Percentiles rank a stretch among this genome's conserved stretches.
Conservation (phyloP, 495 filamentous ascomycete species). For the Aspergillus diversus region DNA sequence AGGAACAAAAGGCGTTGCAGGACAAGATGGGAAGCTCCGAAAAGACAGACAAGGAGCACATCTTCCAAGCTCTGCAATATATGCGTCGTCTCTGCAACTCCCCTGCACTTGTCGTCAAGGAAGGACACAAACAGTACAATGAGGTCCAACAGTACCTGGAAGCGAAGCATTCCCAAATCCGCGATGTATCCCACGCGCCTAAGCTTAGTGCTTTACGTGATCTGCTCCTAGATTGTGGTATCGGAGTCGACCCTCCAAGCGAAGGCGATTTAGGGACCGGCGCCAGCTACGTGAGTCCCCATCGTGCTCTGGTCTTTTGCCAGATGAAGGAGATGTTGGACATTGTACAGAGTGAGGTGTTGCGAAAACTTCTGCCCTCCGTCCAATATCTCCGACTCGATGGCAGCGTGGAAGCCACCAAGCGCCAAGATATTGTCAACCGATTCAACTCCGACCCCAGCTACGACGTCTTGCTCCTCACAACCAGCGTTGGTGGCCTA, state of each 20-base stretch:
- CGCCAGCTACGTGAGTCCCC: constrained; percentile 84
- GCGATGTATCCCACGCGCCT: constrained; percentile 86
- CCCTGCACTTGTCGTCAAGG: constrained; percentile 91
- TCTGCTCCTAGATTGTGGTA: constrained; percentile 91
- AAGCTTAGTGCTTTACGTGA: constrained; percentile 90
- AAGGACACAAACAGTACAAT: constrained; percentile 86
- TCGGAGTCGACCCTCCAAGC: constrained; percentile 66
- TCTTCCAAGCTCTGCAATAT: constrained; percentile 98
- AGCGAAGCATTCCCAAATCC: constrained; percentile 70
- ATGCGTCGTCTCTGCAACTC: constrained; percentile 99
- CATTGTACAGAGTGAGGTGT: constrained; percentile 91
- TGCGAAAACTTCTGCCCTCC: constrained; percentile 81
- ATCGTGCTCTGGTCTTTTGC: constrained; percentile 95
- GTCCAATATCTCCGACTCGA: constrained; percentile 91
- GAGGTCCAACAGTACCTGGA: constrained; percentile 76
- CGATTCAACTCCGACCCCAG: constrained; percentile 97
- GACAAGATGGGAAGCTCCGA: constrained; percentile 77
- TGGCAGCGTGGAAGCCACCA: constrained; percentile 84
- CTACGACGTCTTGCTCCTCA: constrained; percentile 89
- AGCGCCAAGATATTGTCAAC: constrained; percentile 95
- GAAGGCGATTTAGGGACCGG: constrained; percentile 65
- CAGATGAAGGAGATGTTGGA: constrained; percentile 99
- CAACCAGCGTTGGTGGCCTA: constrained; percentile 91
- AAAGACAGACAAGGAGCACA: constrained; percentile 93
- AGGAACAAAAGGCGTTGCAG: constrained; percentile 80